Conservation (phyloP, 306 rosid genomes). For the Arachis hypogaea region DNA sequence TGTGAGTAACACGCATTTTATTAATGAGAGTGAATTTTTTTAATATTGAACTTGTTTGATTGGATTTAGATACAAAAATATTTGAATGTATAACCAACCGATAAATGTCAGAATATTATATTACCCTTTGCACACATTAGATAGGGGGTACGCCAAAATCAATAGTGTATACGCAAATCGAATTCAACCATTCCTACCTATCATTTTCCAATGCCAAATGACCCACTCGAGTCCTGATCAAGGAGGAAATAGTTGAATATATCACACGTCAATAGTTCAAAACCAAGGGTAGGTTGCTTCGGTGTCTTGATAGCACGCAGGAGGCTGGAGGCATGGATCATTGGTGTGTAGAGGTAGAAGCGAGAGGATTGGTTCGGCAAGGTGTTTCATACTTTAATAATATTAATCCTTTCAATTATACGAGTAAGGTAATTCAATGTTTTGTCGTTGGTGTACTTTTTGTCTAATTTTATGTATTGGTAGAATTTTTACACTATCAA, state of each 20-base stretch:
- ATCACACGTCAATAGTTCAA: not conserved
- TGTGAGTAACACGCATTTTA: too few species aligned
- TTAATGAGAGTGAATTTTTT: too few species aligned
- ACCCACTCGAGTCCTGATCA: not conserved
- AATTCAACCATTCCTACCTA: not conserved
- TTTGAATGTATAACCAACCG: too few species aligned
- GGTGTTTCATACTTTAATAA: not conserved
- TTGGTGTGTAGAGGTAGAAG: not conserved
- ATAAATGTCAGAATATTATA: too few species aligned
- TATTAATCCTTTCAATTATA: not conserved
- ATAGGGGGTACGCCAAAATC: too few species aligned
- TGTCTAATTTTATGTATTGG: too few species aligned
- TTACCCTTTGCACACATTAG: too few species aligned
- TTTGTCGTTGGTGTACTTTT: not conserved
- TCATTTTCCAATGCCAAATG: not conserved
- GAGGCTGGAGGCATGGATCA: not conserved
- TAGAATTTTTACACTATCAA: too few species aligned
- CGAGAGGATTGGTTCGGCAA: not conserved
- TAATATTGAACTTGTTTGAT: too few species aligned
- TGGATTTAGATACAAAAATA: too few species aligned
- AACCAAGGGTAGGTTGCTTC: not conserved
- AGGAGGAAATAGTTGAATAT: too few species aligned
- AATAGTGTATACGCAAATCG: too few species aligned
- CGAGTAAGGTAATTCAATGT: not conserved
- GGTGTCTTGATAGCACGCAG: not conserved